phyloP scores from a whole-genome alignment of 83 land plant genomes.

The Diphasiastrum complanatum region DNA sequence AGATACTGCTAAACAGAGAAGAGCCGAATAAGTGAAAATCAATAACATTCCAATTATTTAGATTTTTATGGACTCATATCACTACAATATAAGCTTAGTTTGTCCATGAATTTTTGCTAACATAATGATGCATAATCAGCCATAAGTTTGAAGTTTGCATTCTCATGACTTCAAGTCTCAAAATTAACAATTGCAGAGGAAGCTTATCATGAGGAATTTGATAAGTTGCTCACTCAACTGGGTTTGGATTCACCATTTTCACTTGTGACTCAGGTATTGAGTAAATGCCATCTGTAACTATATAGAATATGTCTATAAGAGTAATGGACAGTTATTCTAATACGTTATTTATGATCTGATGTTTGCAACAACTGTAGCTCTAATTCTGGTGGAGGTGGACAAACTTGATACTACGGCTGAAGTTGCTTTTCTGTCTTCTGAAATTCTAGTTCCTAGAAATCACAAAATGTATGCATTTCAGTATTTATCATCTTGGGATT shows the following conservation, averaged over 20 bases:
- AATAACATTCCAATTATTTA: no score
- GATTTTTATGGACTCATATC: no score
- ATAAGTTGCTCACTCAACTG: conserved; percentile 57
- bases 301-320: not conserved
- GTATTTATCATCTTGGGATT: not conserved
- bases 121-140: not conserved
- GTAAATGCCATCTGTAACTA: not conserved
- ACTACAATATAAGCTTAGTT: no score
- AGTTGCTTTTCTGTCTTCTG: not conserved
- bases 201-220: conserved; percentile 80
- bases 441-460: not conserved
- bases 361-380: not conserved
- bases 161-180: conserved; percentile 25
- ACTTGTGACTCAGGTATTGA: conserved; percentile 77
- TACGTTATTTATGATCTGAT: not conserved
- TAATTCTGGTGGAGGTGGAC: no score
- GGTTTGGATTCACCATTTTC: conserved; percentile 65
- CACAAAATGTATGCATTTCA: not conserved
- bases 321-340: not conserved
- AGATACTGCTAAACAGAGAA: no score
- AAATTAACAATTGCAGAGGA: conserved; percentile 57
- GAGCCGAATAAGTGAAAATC: no score
- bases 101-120: no score
- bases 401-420: not conserved
- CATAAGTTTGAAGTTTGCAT: not conserved